Percentiles rank a stretch among this genome's conserved stretches.
Conservation (phyloP, 2,329 filamentous ascomycete species). For the Colletotrichum sp. region DNA sequence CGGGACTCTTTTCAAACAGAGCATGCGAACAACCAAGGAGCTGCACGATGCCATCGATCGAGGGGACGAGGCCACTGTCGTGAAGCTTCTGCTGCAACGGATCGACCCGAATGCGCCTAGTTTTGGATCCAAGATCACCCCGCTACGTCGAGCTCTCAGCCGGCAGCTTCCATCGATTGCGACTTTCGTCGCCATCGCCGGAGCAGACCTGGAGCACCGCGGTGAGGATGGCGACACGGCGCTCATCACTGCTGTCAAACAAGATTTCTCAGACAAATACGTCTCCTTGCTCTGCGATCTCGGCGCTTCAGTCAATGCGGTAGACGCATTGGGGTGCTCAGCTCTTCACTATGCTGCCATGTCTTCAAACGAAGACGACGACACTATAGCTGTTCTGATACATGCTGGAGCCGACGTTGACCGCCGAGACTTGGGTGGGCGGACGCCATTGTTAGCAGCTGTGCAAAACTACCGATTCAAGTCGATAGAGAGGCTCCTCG, state of each 20-base stretch:
- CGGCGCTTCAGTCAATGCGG: conserved; percentile 24
- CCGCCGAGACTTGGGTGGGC: conserved; percentile 18
- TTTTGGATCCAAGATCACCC: conserved; percentile 17
- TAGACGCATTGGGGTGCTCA: conserved; percentile 24
- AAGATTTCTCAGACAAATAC: conserved; percentile 25
- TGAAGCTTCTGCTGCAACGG: conserved; percentile 24
- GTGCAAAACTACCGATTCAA: conserved; percentile 19
- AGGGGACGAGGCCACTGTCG: conserved; percentile 23
- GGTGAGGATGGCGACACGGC: conserved; percentile 22
- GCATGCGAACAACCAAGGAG: conserved; percentile 18
- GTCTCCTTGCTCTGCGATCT: conserved; percentile 27
- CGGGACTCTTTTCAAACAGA: conserved; percentile 13
- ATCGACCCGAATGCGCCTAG: conserved; percentile 24
- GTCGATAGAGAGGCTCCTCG: conserved; percentile 20
- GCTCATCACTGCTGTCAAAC: conserved; percentile 23
- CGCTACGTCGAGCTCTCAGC: conserved; percentile 26
- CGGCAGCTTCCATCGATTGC: conserved; percentile 23
- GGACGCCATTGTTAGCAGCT: conserved; percentile 26
- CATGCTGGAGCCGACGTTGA: conserved; percentile 25
- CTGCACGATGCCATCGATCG: conserved; percentile 29
- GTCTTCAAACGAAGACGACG: conserved; percentile 22
- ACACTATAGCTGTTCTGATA: conserved; percentile 24
- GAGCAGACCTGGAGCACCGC: conserved; percentile 24
- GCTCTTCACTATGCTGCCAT: conserved; percentile 28
- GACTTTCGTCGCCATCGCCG: conserved; percentile 24